phyloP scores from a whole-genome alignment of 2,329 filamentous ascomycete genomes.

The Pezicula neosporulosa region DNA sequence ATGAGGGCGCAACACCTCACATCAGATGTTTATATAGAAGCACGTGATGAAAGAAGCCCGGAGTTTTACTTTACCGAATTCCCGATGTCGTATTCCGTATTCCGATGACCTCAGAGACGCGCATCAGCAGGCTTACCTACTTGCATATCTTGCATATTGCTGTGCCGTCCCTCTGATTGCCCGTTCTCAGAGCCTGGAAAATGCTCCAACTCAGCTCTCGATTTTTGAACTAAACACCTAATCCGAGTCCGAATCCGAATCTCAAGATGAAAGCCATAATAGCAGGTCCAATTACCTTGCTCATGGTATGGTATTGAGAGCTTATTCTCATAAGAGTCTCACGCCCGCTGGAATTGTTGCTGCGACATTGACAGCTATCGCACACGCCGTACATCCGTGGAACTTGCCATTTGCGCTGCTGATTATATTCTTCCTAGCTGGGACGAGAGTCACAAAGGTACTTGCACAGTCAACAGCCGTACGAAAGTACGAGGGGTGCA shows the following conservation, averaged over 20 bases:
- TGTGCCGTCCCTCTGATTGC: too few relatives aligned
- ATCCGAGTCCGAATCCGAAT: slow-evolving; percentile 6
- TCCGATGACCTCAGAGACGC: too few relatives aligned
- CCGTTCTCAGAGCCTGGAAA: too few relatives aligned
- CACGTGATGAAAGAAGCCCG: too few relatives aligned
- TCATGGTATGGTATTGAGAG: slow-evolving; percentile 66
- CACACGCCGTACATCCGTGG: slow-evolving; percentile 91
- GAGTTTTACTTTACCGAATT: too few relatives aligned
- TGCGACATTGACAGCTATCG: slow-evolving; percentile 69
- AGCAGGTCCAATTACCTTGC: slow-evolving; percentile 54
- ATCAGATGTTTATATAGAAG: too few relatives aligned
- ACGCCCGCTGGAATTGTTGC: slow-evolving; percentile 72
- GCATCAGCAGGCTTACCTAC: too few relatives aligned
- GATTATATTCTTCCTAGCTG: slow-evolving; percentile 80
- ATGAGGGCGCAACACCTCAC: too few relatives aligned
- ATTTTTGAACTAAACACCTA: not conserved
- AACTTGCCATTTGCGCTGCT: slow-evolving; percentile 85
- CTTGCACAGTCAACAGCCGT: not conserved
- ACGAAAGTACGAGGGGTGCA: not conserved
- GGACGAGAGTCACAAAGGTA: slow-evolving; percentile 81
- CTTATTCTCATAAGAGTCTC: slow-evolving; percentile 70
- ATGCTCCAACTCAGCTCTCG: too few relatives aligned
- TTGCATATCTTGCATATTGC: too few relatives aligned
- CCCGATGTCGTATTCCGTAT: too few relatives aligned
- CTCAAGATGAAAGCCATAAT: slow-evolving; percentile 52